A percentile compares a stretch with the other conserved stretches of the same genome.
These are phyloP conservation scores for Verticillium dahliae DNA, from an alignment of 2,329 filamentous ascomycete species.

Conservation along the genomic window DNA sequence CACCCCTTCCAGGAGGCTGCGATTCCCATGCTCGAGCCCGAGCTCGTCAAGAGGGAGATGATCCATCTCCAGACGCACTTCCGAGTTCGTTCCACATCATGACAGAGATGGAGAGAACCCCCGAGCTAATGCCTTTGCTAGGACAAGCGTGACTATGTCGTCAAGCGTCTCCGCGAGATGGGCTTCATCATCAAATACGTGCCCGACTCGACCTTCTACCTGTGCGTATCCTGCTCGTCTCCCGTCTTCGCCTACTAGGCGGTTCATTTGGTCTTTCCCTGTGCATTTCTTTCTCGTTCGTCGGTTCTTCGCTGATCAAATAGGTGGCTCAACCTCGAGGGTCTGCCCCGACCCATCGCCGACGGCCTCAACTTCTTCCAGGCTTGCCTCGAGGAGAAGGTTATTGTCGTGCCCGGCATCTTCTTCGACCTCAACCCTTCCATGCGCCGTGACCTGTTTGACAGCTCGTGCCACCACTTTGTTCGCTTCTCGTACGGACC, in stretches of 20 bases:
- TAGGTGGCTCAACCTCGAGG: conserved; percentile 54
- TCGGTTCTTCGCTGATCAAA: background rate
- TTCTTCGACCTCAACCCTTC: conserved; percentile 96
- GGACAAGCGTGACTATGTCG: conserved; percentile 87
- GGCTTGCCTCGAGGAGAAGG: conserved; percentile 86
- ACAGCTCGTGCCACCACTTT: conserved; percentile 90
- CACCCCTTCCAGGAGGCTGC: conserved; percentile 95
- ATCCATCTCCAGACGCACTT: conserved; percentile 83
- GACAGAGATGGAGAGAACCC: too few species aligned
- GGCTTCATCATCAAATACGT: conserved; percentile 80
- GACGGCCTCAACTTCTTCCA: conserved; percentile 97
- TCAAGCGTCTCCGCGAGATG: conserved; percentile 72
- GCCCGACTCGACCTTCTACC: conserved; percentile 90
- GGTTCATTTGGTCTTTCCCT: background rate
- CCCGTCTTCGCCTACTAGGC: background rate
- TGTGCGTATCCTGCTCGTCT: conserved; percentile 45
- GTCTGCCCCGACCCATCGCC: conserved; percentile 72
- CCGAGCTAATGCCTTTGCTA: conserved; percentile 15
- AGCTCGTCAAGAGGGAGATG: conserved; percentile 79
- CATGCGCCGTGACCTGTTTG: conserved; percentile 83
- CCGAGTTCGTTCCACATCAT: conserved; percentile 35
- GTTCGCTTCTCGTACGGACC: conserved; percentile 81
- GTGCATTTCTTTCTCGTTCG: background rate
- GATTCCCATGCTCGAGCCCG: conserved; percentile 85
- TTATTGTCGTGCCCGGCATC: conserved; percentile 94